These are phyloP conservation scores for Fusarium humuli DNA, from an alignment of 2,329 filamentous ascomycete genomes.

Conservation along the genomic window DNA sequence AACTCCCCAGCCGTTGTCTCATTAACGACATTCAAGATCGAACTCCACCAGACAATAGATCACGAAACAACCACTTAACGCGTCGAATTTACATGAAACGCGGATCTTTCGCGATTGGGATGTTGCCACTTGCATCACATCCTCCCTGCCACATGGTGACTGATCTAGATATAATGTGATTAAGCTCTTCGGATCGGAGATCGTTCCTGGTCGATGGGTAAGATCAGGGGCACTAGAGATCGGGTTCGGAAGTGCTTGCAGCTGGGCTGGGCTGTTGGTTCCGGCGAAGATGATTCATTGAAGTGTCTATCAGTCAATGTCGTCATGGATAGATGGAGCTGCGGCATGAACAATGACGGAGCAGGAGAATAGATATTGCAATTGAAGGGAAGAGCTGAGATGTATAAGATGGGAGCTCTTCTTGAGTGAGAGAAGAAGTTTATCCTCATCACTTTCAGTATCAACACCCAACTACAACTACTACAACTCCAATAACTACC, in stretches of 20 bases:
- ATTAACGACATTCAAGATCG: slow-evolving; percentile 13
- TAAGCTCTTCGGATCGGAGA: slow-evolving; percentile 23
- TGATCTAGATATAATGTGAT: slow-evolving; percentile 16
- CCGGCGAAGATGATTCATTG: slow-evolving; percentile 39
- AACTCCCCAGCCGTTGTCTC: slow-evolving; percentile 15
- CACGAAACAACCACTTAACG: neutral
- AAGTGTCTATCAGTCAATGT: slow-evolving; percentile 31
- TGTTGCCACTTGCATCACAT: slow-evolving; percentile 28
- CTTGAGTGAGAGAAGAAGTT: rapidly evolving
- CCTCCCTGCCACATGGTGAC: slow-evolving; percentile 22
- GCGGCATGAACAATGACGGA: slow-evolving; percentile 23
- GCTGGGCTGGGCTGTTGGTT: slow-evolving; percentile 11
- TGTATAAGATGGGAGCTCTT: slow-evolving; percentile 24
- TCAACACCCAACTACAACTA: neutral
- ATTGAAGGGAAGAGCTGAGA: neutral
- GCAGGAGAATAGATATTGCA: neutral
- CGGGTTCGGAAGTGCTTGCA: slow-evolving; percentile 23
- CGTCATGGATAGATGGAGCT: slow-evolving; percentile 38
- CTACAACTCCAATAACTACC: neutral
- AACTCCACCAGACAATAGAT: neutral
- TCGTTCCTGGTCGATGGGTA: neutral
- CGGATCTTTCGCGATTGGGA: neutral
- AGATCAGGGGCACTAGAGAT: slow-evolving; percentile 14
- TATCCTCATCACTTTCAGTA: neutral
- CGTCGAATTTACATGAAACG: neutral